A percentile compares a stretch with the other conserved stretches of the same genome.
These are phyloP conservation scores for Candolleomyces efflorescens DNA, from an alignment of 768 basidiomycete genomes.

Conservation along the genomic window DNA sequence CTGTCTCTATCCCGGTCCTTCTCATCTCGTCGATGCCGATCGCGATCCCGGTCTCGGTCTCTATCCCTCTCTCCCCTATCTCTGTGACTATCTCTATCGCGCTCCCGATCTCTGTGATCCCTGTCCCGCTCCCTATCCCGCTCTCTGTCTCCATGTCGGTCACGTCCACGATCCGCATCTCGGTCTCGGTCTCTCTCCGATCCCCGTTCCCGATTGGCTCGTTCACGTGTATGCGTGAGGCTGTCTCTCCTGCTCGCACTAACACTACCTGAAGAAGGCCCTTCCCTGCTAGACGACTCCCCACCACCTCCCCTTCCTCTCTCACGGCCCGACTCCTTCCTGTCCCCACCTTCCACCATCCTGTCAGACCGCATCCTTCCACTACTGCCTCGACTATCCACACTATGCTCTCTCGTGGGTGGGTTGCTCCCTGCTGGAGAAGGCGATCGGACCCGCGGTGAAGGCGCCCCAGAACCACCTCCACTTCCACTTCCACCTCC, in stretches of 20 bases:
- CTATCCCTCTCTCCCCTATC: constrained; percentile 51
- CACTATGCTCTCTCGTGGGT: constrained; percentile 65
- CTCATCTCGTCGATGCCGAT: constrained; percentile 54
- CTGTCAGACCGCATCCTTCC: constrained; percentile 57
- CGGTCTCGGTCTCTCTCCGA: constrained; percentile 31
- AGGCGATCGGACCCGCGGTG: constrained; percentile 59
- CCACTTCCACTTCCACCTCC: too few relatives aligned
- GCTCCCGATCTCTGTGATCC: constrained; percentile 42
- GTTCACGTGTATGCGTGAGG: constrained; percentile 44
- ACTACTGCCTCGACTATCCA: constrained; percentile 69
- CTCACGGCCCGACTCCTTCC: constrained; percentile 47
- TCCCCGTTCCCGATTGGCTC: constrained; percentile 45
- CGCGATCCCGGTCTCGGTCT: constrained; percentile 53
- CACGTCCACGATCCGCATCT: constrained; percentile 30
- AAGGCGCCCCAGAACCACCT: constrained; percentile 50
- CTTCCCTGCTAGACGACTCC: constrained; percentile 32
- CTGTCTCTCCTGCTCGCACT: constrained; percentile 43
- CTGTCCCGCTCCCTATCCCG: constrained; percentile 34
- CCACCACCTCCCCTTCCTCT: constrained; percentile 42
- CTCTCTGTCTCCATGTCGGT: constrained; percentile 44
- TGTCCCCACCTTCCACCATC: constrained; percentile 34
- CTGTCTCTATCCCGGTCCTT: constrained; percentile 65
- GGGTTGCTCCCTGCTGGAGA: constrained; percentile 57
- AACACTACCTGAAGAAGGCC: constrained; percentile 20
- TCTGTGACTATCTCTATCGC: constrained; percentile 52